Conservation (phyloP, 2,329 filamentous ascomycete species). For the Penicillium sp. region DNA sequence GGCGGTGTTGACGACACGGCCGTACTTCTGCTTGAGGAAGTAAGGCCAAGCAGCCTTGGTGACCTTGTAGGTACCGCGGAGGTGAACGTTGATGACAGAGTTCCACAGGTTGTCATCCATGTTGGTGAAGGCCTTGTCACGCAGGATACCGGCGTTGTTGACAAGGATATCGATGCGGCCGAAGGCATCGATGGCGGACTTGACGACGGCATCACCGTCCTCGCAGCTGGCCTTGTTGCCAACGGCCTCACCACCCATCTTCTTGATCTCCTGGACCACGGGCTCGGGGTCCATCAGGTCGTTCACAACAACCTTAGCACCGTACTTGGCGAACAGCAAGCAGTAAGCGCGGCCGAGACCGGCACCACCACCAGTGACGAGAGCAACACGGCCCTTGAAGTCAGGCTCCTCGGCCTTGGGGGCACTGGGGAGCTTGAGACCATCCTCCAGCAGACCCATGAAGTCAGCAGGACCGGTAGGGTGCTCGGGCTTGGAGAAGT, state of each 20-base stretch:
- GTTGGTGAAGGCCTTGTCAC: conserved; percentile 97
- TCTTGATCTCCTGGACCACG: conserved; percentile 90
- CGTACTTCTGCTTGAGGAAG: conserved; percentile 98
- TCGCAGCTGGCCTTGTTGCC: conserved; percentile 93
- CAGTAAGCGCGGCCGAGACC: conserved; percentile 92
- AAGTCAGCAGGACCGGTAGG: conserved; percentile 88
- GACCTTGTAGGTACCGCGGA: conserved; percentile 93
- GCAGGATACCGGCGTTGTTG: conserved; percentile 97
- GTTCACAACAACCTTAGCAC: conserved; percentile 89
- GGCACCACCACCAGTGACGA: conserved; percentile 86
- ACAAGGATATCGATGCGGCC: conserved; percentile 93
- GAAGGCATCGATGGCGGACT: conserved; percentile 90
- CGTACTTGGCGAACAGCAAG: conserved; percentile 82
- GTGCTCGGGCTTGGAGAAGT: conserved; percentile 85
- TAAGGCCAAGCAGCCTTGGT: conserved; percentile 98
- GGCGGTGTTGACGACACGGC: conserved; percentile 94
- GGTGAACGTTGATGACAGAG: conserved; percentile 87
- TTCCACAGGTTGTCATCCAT: conserved; percentile 97
- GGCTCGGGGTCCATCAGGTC: conserved; percentile 91
- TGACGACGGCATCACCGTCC: conserved; percentile 88
- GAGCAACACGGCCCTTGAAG: conserved; percentile 82
- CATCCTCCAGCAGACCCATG: conserved; percentile 81
- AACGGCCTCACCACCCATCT: conserved; percentile 84
- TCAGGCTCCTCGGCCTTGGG: conserved; percentile 74
- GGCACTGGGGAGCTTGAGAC: conserved; percentile 76